Conservation (phyloP, 352 stramenopile species). For the Phytopythium boreale region DNA sequence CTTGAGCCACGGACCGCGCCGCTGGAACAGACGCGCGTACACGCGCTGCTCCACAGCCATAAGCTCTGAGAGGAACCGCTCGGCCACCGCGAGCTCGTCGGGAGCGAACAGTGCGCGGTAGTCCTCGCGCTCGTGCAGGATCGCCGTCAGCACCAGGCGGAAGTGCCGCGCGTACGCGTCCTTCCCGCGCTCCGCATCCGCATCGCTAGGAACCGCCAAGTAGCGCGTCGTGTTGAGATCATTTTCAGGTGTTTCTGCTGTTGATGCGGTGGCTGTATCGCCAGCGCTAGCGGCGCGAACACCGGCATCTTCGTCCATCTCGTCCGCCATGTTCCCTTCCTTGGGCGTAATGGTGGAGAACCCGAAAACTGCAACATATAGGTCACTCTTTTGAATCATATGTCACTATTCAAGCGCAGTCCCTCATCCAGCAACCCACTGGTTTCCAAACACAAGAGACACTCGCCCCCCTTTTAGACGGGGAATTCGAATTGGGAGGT, state of each 20-base stretch:
- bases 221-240: not conserved
- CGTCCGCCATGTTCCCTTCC: not conserved
- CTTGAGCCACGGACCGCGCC: constrained; percentile 75
- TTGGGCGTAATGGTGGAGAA: not conserved
- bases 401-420: not conserved
- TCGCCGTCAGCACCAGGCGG: constrained; percentile 42
- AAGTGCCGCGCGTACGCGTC: constrained; percentile 74
- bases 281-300: not conserved
- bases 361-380: not conserved
- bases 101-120: constrained; percentile 44
- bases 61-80: constrained; percentile 44
- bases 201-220: not conserved
- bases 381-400: not conserved
- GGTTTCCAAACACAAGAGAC: not conserved
- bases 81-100: constrained; percentile 37
- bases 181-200: constrained; percentile 13
- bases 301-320: not conserved
- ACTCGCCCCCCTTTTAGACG: not conserved
- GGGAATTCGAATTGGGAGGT: constrained; percentile 2
- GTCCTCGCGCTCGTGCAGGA: constrained; percentile 43
- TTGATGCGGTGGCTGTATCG: not conserved
- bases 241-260: no score
- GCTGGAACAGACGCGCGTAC: constrained; percentile 76
- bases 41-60: constrained; percentile 54
- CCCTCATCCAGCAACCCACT: not conserved